A percentile compares a stretch with the other conserved stretches of the same genome.
These are phyloP conservation scores for Trichoderma orchidacearum DNA, from an alignment of 495 filamentous ascomycete species.

Conservation along the genomic window DNA sequence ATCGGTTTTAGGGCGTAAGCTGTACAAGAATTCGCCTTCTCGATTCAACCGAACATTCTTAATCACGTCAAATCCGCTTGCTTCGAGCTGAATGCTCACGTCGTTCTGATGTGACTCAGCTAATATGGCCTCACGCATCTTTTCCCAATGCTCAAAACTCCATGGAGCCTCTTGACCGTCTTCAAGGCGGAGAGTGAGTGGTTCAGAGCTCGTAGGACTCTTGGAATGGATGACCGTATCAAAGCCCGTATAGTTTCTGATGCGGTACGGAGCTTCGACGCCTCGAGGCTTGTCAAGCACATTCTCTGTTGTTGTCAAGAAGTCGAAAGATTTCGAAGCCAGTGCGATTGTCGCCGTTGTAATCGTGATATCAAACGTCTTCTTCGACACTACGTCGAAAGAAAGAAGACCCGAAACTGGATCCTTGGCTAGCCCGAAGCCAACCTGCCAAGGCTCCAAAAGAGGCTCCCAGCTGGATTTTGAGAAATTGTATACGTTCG, in stretches of 20 bases:
- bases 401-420: conserved; percentile 61
- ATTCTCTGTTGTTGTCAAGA: conserved; percentile 80
- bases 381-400: conserved; percentile 75
- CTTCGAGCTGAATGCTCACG: conserved; percentile 74
- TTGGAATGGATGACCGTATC: conserved; percentile 73
- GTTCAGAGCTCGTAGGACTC: conserved; percentile 40
- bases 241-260: conserved; percentile 92
- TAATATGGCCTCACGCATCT: conserved; percentile 80
- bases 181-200: conserved; percentile 57
- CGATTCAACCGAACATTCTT: conserved; percentile 78
- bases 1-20: conserved; percentile 65
- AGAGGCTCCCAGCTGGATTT: conserved; percentile 97
- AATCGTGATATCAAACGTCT: conserved; percentile 78
- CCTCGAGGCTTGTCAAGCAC: conserved; percentile 88
- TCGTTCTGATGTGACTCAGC: conserved; percentile 65
- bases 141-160: conserved; percentile 91
- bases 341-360: conserved; percentile 91
- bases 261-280: conserved; percentile 80
- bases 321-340: conserved; percentile 81
- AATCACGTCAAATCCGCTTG: conserved; percentile 83
- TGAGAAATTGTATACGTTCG: conserved; percentile 97
- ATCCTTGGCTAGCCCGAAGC: conserved; percentile 76
- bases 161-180: conserved; percentile 90
- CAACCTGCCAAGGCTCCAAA: conserved; percentile 91
- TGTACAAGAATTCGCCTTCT: conserved; percentile 88